These are phyloP conservation scores for Ocimum tenuiflorum DNA, from an alignment of 257 asterid genomes.

Conservation along the genomic window DNA sequence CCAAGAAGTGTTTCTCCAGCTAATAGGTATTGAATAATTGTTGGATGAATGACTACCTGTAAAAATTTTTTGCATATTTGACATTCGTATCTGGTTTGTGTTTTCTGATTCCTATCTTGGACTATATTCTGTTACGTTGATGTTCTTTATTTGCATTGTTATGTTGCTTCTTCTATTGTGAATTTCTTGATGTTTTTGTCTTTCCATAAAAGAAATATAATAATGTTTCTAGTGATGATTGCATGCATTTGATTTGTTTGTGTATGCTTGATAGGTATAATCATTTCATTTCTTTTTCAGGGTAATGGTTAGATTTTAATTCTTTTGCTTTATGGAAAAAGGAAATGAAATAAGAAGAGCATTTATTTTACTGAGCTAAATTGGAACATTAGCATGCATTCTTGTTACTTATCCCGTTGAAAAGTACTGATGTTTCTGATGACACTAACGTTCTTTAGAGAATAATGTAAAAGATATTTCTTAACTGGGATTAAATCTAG, in stretches of 20 bases:
- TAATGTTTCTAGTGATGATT: constrained; percentile 4
- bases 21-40: constrained; percentile 48
- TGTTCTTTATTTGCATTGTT: not conserved
- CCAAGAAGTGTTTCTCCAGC: constrained; percentile 65
- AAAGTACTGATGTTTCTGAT: not conserved
- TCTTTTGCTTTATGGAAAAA: not conserved
- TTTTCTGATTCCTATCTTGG: not conserved
- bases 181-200: not conserved
- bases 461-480: not conserved
- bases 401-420: constrained; percentile 2
- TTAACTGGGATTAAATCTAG: not conserved
- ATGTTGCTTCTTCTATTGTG: not conserved
- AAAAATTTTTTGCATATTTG: not conserved
- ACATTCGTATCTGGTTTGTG: not conserved
- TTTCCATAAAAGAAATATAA: not conserved
- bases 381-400: not conserved
- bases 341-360: not conserved
- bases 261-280: constrained; percentile 2
- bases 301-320: not conserved
- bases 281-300: not conserved
- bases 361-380: not conserved
- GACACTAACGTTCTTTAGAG: too few relatives aligned
- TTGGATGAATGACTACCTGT: constrained; percentile 4
- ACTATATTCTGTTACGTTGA: not conserved
- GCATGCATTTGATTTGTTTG: not conserved